These are phyloP conservation scores for Linum lewisii DNA, from an alignment of 345 rosid genomes.

Conservation along the genomic window DNA sequence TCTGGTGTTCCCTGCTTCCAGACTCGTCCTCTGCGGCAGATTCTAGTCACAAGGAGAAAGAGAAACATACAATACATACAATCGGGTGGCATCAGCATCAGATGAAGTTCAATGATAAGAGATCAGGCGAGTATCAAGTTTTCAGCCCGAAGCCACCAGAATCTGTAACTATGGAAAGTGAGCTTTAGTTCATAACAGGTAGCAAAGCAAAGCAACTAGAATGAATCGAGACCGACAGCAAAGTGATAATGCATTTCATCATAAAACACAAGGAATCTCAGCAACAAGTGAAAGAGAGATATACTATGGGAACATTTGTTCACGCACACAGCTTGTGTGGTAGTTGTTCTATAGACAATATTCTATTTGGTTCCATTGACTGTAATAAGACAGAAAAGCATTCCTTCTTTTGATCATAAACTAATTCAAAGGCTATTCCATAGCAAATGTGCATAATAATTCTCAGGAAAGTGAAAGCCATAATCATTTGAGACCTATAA, in stretches of 20 bases:
- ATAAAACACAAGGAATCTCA: too few relatives aligned
- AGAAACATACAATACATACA: neutral
- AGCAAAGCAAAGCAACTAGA: too few relatives aligned
- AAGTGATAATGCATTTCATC: too few relatives aligned
- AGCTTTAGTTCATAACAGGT: too few relatives aligned
- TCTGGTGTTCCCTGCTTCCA: conserved; percentile 50
- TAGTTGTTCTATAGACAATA: neutral
- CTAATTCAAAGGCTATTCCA: neutral
- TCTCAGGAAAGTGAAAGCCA: neutral
- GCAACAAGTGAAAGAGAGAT: too few relatives aligned
- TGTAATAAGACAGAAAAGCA: neutral
- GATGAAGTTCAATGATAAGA: too few relatives aligned
- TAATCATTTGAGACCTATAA: neutral
- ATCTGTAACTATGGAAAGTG: too few relatives aligned
- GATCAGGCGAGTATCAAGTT: too few relatives aligned
- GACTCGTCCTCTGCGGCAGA: conserved; percentile 53
- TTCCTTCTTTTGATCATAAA: neutral
- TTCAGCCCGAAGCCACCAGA: too few relatives aligned
- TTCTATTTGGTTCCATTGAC: neutral
- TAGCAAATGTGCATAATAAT: too few relatives aligned
- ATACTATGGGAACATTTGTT: neutral
- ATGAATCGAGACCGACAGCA: too few relatives aligned
- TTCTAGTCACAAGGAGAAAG: neutral
- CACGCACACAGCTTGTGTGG: neutral
- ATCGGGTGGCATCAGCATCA: neutral